Percentiles rank a stretch among this genome's conserved stretches.
Conservation (phyloP, 768 basidiomycete species). For the Chlorophyllum brunneum region DNA sequence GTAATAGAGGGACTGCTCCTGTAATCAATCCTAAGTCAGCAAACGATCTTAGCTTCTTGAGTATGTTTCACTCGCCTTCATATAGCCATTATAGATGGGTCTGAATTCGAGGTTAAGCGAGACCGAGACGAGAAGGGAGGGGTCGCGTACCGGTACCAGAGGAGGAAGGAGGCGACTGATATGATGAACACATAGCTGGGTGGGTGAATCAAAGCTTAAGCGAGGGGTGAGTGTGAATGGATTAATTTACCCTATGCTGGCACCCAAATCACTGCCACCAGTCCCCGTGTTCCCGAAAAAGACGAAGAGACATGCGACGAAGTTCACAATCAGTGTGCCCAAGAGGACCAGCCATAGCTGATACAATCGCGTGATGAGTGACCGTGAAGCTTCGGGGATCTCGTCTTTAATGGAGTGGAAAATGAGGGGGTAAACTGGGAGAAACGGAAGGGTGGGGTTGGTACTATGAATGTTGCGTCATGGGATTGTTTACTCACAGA, state of each 20-base stretch:
- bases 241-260: slow-evolving; percentile 69
- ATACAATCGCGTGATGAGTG: slow-evolving; percentile 82
- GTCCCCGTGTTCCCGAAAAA: slow-evolving; percentile 73
- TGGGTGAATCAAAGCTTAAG: slow-evolving; percentile 21
- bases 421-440: slow-evolving; percentile 85
- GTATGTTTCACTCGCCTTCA: slow-evolving; percentile 62
- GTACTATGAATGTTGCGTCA: slow-evolving; percentile 13
- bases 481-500: slow-evolving; percentile 50
- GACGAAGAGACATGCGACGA: slow-evolving; percentile 86
- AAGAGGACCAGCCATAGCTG: slow-evolving; percentile 92
- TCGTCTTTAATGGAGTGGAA: slow-evolving; percentile 91
- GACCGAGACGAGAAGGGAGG: slow-evolving; percentile 11
- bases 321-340: slow-evolving; percentile 80
- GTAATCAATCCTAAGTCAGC: slow-evolving; percentile 21
- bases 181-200: slow-evolving; percentile 79
- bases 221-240: slow-evolving; percentile 15
- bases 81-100: slow-evolving; percentile 96
- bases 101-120: slow-evolving; percentile 34
- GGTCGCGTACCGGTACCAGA: slow-evolving; percentile 85
- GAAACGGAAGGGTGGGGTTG: slow-evolving; percentile 16
- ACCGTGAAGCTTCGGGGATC: slow-evolving; percentile 77
- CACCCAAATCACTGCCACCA: slow-evolving; percentile 77
- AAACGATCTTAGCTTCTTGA: slow-evolving; percentile 14
- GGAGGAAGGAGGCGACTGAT: slow-evolving; percentile 73
- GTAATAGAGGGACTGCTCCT: slow-evolving; percentile 94